Evolutionary conservation across 331 rosid species (phyloP), one percentile per base, ranked within the genome.

Genomic region (Telfairia occidentalis): DNA sequence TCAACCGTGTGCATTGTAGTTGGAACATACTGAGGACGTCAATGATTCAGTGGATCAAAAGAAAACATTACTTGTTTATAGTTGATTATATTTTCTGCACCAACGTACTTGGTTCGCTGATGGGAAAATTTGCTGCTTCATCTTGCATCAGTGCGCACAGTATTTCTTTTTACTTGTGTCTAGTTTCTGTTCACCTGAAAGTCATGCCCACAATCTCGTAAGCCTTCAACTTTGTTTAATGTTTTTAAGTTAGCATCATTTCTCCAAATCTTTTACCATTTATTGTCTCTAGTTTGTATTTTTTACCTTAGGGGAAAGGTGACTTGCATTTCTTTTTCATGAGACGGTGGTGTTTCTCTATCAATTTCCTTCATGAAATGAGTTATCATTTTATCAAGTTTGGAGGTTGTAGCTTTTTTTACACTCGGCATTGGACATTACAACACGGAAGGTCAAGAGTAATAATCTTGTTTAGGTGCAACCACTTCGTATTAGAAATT

Each of bases 391-490:
- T 24, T 24, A 24, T 42, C 74, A 69, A 69, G 50, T 67, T 42
- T 40, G 28, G 12, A 28, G 58, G 9, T 29, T 19, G 46, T 7
- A 52, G 11, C 30, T 73, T 73, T 1, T 10, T 32, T 46, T 73
- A 18, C 28, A n/a, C n/a, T 2, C 24, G 23, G 12, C 30, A 19
- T 45, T 32, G 5, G 12, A 45, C 24, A 18, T 67, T 40, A 40
- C 55, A 67, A 30, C 60, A 76, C 78, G 71, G 46, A 83, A 86
- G 97, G 93, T 93, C 86, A 79, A 81, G 86, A 73, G 98, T 88
- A 85, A 52, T 86, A 84, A 74, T 89, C 94, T 32, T 74, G 76
- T 81, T 82, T 90, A 84, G 97, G 97, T 91, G 92, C 81, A 89
- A 89, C 93, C 83, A 79, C 87, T 73, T 78, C 32, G 76, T 82